Conservation (phyloP, 192 early-diverging fungal species). For the Linnemannia hyalina region DNA sequence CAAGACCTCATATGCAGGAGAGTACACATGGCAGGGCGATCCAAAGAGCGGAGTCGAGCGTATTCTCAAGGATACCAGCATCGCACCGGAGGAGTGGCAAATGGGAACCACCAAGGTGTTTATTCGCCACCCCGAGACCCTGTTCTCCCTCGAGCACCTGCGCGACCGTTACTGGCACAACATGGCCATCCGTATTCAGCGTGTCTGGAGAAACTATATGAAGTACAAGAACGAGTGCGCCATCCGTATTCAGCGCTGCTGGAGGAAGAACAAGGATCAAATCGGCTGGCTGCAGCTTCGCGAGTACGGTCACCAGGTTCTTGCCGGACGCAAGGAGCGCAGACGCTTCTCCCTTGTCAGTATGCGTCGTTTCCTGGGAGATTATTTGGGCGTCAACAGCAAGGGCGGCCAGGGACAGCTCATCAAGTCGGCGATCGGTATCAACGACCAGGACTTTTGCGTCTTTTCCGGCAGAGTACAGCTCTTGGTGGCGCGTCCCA, state of each 20-base stretch:
- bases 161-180: slow-evolving; percentile 97
- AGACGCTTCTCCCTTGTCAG: slow-evolving; percentile 87
- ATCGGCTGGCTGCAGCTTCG: slow-evolving; percentile 92
- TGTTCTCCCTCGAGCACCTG: slow-evolving; percentile 91
- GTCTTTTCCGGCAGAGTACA: slow-evolving; percentile 74
- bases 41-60: slow-evolving; percentile 76
- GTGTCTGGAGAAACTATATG: slow-evolving; percentile 86
- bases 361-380: slow-evolving; percentile 90
- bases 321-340: slow-evolving; percentile 92
- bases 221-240: slow-evolving; percentile 76
- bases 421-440: slow-evolving; percentile 60
- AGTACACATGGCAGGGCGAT: slow-evolving; percentile 87
- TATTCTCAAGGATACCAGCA: slow-evolving; percentile 90
- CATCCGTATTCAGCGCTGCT: slow-evolving; percentile 80
- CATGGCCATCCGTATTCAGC: slow-evolving; percentile 94
- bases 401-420: slow-evolving; percentile 60
- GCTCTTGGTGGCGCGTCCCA: slow-evolving; percentile 74
- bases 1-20: slow-evolving; percentile 85
- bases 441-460: slow-evolving; percentile 64
- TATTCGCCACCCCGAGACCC: slow-evolving; percentile 94
- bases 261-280: slow-evolving; percentile 83
- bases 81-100: slow-evolving; percentile 93
- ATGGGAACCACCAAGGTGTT: slow-evolving; percentile 96
- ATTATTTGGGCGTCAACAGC: slow-evolving; percentile 83
- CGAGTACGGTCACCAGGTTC: slow-evolving; percentile 92